Conservation (phyloP, 768 basidiomycete species). For the Tylopilus vinaceipallidus region DNA sequence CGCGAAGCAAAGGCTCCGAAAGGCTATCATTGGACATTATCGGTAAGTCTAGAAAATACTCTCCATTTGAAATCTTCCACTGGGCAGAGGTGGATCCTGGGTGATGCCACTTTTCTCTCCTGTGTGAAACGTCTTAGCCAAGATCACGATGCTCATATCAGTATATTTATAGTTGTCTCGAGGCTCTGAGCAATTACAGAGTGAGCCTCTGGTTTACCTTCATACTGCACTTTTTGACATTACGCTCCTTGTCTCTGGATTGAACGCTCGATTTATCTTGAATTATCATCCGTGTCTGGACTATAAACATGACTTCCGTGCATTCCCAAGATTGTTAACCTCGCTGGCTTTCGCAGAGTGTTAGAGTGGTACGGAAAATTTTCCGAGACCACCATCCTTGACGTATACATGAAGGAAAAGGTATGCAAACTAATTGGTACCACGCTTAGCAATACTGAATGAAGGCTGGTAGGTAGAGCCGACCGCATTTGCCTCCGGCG, state of each 20-base stretch:
- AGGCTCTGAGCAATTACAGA: constrained; percentile 86
- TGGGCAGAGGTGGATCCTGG: background rate
- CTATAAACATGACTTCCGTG: background rate
- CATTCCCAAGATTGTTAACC: constrained; percentile 67
- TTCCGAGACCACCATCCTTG: constrained; percentile 69
- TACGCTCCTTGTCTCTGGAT: too few relatives aligned
- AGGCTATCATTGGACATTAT: constrained; percentile 81
- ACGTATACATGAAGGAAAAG: constrained; percentile 81
- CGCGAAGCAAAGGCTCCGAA: constrained; percentile 81
- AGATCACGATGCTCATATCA: constrained; percentile 6
- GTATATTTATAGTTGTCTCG: constrained; percentile 54
- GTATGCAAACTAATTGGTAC: constrained; percentile 32
- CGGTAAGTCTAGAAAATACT: constrained; percentile 38
- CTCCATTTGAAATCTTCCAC: background rate
- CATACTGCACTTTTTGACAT: too few relatives aligned
- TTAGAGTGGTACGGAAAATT: constrained; percentile 84
- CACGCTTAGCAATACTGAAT: background rate
- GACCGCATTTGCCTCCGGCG: constrained; percentile 64
- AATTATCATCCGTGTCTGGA: background rate
- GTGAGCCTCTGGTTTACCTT: constrained; percentile 34
- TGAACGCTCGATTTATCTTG: background rate
- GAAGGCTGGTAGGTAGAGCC: constrained; percentile 63
- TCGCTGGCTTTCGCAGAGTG: constrained; percentile 86
- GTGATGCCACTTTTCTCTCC: background rate
- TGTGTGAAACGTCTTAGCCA: background rate